phyloP scores from a whole-genome alignment of 2,329 filamentous ascomycete species.

The Stemphylium lycopersici region DNA sequence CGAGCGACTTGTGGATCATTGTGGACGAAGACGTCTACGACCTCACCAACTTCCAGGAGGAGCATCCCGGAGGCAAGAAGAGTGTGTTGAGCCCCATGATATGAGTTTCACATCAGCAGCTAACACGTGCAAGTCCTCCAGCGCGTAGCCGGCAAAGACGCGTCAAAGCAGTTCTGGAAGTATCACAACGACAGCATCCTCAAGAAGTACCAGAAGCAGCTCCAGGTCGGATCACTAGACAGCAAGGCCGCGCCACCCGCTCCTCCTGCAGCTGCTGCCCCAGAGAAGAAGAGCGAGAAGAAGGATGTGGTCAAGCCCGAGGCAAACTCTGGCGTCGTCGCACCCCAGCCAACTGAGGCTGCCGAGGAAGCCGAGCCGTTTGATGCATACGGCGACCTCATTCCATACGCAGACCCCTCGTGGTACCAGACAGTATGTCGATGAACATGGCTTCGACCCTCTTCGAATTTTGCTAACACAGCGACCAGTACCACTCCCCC shows the following conservation, averaged over 20 bases:
- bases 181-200: conserved; percentile 66
- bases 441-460: not conserved
- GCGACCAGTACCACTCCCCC: conserved; percentile 81
- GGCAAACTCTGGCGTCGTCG: conserved; percentile 63
- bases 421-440: conserved; percentile 90
- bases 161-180: conserved; percentile 73
- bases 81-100: conserved; percentile 55
- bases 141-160: conserved; percentile 69
- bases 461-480: conserved; percentile 8
- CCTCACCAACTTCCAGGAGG: conserved; percentile 69
- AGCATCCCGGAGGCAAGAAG: conserved; percentile 71
- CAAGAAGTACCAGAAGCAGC: conserved; percentile 66
- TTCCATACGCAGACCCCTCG: conserved; percentile 88
- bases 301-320: conserved; percentile 61
- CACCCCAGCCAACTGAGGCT: conserved; percentile 45
- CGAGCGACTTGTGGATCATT: conserved; percentile 83
- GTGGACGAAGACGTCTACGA: conserved; percentile 97
- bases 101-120: conserved; percentile 1
- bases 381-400: conserved; percentile 82
- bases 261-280: conserved; percentile 56
- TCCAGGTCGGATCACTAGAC: conserved; percentile 77
- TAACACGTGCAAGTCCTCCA: conserved; percentile 60
- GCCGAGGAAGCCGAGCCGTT: conserved; percentile 71
- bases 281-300: conserved; percentile 54
- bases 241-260: conserved; percentile 69